Percentiles rank a stretch among this genome's conserved stretches.
These are phyloP conservation scores for Fusarium anthophilum DNA, from an alignment of 2,329 filamentous ascomycete species.

Conservation along the genomic window DNA sequence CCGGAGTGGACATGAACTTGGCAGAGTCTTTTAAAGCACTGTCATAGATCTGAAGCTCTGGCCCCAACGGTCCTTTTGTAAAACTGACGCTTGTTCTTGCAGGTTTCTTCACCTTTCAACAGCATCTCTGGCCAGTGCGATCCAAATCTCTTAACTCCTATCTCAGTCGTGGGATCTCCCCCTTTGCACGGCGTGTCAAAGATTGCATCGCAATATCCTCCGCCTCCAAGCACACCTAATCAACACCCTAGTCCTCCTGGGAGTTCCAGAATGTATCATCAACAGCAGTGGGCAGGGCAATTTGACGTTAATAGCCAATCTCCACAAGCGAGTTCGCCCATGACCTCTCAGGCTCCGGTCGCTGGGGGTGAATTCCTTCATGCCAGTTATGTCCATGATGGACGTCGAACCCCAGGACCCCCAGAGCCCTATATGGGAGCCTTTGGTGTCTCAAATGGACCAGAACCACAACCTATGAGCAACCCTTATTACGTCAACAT, in stretches of 20 bases:
- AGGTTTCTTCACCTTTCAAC: slow-evolving; percentile 45
- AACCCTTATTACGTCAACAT: slow-evolving; percentile 46
- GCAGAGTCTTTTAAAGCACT: neutral
- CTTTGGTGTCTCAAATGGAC: slow-evolving; percentile 49
- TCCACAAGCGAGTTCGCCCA: slow-evolving; percentile 57
- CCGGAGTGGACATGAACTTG: neutral
- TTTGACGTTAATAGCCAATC: slow-evolving; percentile 55
- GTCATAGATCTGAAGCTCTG: neutral
- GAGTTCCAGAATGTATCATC: slow-evolving; percentile 56
- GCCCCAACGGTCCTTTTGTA: neutral
- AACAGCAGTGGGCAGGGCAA: slow-evolving; percentile 52
- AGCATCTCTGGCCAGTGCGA: slow-evolving; percentile 51
- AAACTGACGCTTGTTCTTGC: slow-evolving; percentile 10
- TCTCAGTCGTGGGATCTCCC: slow-evolving; percentile 60
- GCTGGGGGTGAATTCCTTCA: slow-evolving; percentile 50
- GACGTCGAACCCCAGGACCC: slow-evolving; percentile 50
- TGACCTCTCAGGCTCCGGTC: slow-evolving; percentile 51
- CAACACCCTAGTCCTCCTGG: slow-evolving; percentile 61
- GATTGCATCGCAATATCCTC: slow-evolving; percentile 52
- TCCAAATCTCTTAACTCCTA: slow-evolving; percentile 59
- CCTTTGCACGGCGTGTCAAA: slow-evolving; percentile 57
- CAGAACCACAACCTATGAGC: slow-evolving; percentile 38
- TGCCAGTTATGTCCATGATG: slow-evolving; percentile 50
- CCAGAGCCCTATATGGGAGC: slow-evolving; percentile 50
- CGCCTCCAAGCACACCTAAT: slow-evolving; percentile 48